Evolutionary conservation across 2,329 filamentous ascomycete species (phyloP).

Genomic region (Myrmaecium sp.): DNA sequence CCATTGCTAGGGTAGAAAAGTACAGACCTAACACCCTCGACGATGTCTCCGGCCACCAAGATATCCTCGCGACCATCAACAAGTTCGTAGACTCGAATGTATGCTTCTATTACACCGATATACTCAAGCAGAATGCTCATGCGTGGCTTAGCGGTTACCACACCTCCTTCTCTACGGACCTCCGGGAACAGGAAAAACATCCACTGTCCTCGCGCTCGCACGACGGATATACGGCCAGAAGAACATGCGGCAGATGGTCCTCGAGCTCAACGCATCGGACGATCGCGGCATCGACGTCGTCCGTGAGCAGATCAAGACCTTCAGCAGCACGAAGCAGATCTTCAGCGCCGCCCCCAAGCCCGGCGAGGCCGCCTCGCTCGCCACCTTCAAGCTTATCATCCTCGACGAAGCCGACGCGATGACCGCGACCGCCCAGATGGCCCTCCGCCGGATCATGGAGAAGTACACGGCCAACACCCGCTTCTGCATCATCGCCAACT

Average conservation of each 20-base stretch:
- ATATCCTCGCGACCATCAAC: constrained; percentile 95
- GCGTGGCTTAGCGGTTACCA: constrained; percentile 47
- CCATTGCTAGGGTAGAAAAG: constrained; percentile 65
- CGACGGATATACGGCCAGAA: constrained; percentile 79
- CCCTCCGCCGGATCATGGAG: constrained; percentile 90
- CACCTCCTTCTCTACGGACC: constrained; percentile 95
- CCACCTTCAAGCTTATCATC: constrained; percentile 86
- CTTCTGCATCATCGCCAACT: constrained; percentile 98
- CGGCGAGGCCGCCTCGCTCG: constrained; percentile 36
- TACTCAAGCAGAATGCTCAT: constrained; percentile 2
- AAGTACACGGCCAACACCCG: constrained; percentile 96
- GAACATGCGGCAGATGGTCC: constrained; percentile 95
- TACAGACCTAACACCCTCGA: constrained; percentile 77
- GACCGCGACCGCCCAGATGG: constrained; percentile 98
- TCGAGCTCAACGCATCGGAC: constrained; percentile 93
- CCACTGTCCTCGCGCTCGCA: constrained; percentile 83
- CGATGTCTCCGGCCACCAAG: constrained; percentile 91
- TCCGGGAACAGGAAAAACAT: constrained; percentile 93
- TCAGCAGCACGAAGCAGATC: constrained; percentile 94
- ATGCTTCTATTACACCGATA: constrained; percentile 7
- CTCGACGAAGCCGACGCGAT: constrained; percentile 98
- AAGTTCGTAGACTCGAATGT: constrained; percentile 89
- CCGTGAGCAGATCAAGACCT: constrained; percentile 97
- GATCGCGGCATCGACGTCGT: constrained; percentile 97
- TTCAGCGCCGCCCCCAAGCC: constrained; percentile 48